Evolutionary conservation across 2,329 filamentous ascomycete genomes (phyloP).

Genomic region (Macroventuria anomochaeta): DNA sequence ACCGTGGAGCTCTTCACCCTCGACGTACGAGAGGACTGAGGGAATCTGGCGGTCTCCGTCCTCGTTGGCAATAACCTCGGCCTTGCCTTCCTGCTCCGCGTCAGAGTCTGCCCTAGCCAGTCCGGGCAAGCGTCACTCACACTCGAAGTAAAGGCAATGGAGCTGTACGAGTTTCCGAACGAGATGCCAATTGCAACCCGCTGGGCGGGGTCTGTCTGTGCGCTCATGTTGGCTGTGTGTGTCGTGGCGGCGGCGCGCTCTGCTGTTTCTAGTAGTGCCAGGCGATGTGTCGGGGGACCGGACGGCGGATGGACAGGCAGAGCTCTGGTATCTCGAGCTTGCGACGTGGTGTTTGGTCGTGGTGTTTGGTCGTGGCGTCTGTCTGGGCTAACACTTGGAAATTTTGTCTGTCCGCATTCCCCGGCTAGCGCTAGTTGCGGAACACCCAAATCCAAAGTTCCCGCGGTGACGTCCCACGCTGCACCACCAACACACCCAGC

Average conservation of each 20-base stretch:
- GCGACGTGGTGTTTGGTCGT: slow-evolving; percentile 7
- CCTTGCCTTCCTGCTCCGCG: slow-evolving; percentile 76
- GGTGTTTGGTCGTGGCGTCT: background rate
- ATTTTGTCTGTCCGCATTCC: background rate
- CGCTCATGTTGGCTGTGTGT: slow-evolving; percentile 53
- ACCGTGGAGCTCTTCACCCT: slow-evolving; percentile 96
- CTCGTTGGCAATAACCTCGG: slow-evolving; percentile 98
- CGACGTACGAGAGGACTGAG: slow-evolving; percentile 89
- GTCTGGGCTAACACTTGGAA: slow-evolving; percentile 3
- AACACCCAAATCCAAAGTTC: slow-evolving; percentile 1
- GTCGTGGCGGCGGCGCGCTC: slow-evolving; percentile 2
- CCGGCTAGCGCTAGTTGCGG: background rate
- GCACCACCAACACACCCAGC: background rate
- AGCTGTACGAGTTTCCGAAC: slow-evolving; percentile 98
- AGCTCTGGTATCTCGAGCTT: slow-evolving; percentile 7
- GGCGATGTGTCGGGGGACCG: background rate
- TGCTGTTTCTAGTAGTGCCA: background rate
- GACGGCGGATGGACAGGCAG: background rate
- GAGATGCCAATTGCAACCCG: slow-evolving; percentile 87
- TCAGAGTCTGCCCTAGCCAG: slow-evolving; percentile 7
- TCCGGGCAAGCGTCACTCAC: slow-evolving; percentile 48
- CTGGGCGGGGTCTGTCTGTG: slow-evolving; percentile 59
- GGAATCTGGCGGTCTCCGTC: slow-evolving; percentile 99
- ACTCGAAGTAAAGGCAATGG: slow-evolving; percentile 83
- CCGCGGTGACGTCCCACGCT: slow-evolving; percentile 3